Evolutionary conservation across 495 filamentous ascomycete genomes (phyloP).

Genomic region (Penicillium soppii): DNA sequence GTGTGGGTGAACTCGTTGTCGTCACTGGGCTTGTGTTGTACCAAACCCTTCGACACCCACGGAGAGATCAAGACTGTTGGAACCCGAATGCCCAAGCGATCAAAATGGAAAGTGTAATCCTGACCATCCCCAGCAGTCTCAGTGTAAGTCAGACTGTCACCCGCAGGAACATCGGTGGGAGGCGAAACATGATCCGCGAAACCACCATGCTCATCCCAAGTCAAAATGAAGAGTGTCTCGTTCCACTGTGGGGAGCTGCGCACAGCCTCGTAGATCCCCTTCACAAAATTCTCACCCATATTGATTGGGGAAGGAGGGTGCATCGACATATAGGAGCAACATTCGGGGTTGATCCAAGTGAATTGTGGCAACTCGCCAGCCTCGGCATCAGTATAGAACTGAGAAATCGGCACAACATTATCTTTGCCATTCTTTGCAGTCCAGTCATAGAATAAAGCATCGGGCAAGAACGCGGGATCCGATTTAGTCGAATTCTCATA

Average conservation of each 20-base stretch:
- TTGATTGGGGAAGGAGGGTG: constrained; percentile 48
- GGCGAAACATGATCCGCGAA: constrained; percentile 51
- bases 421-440: constrained; percentile 30
- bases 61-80: constrained; percentile 52
- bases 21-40: constrained; percentile 37
- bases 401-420: constrained; percentile 33
- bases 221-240: constrained; percentile 48
- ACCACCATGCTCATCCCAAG: constrained; percentile 51
- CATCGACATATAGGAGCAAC: constrained; percentile 50
- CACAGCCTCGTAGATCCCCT: constrained; percentile 50
- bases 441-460: constrained; percentile 42
- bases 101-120: constrained; percentile 47
- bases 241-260: constrained; percentile 50
- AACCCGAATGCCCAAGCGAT: constrained; percentile 50
- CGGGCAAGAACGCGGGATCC: constrained; percentile 26
- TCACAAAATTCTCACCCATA: constrained; percentile 50
- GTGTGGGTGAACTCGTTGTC: constrained; percentile 45
- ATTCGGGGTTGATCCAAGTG: constrained; percentile 54
- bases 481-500: constrained; percentile 43
- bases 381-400: constrained; percentile 39
- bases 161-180: constrained; percentile 41
- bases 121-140: constrained; percentile 40
- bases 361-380: constrained; percentile 44
- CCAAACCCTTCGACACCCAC: constrained; percentile 43
- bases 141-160: constrained; percentile 43